Base-by-base conservation (phyloP, 805 yeast species). In the Wickerhamiella galacta region DNA sequence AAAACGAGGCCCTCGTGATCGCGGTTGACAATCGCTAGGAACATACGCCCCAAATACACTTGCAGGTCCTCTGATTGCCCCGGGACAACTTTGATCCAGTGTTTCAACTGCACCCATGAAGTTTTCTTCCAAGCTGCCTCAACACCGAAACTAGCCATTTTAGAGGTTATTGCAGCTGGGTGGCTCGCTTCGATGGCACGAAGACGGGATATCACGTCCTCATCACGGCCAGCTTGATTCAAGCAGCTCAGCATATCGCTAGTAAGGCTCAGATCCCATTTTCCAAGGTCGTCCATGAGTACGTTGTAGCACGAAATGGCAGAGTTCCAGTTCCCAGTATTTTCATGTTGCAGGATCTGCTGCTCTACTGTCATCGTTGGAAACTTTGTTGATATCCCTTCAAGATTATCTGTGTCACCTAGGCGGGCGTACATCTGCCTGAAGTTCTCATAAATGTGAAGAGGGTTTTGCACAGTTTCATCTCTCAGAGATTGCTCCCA, bases 401-500 rank as follows among this genome's bases (percentile, higher is more conserved):
- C 85, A 20, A 90, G 61, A 0, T 94, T 74, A 57, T 90, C 99
- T 23, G 75, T 65, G 47, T 92, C 98, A 45, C 82, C 87, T 31
- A 90, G 70, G 36, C 71, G 76, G 6, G 93, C 75, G 51, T 90
- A 90, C 60, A 85, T 78, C 18, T 66, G 64, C 44, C 81, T 82
- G n/a, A 90, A 40, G 19, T 44, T 45, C 8, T 46, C 36, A 20
- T 48, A 43, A 3, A 52, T 37, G 3, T 34, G 34, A 10, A 36
- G 42, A 1, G 49, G 15, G 14, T 16, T n/a, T 4, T 22, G 22
- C 9, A 30, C n/a, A 2, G 52, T 57, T 14, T 43, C 55, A 31
- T 51, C 48, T 23, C 83, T 57, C 38, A 67, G 68, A 39, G 78
- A 71, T 45, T 80, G 80, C 44, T 90, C 99, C 46, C 80, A 60